Base-by-base conservation (phyloP, 225 moss, liverwort and hornwort genomes). In the Lunularia cruciata region DNA sequence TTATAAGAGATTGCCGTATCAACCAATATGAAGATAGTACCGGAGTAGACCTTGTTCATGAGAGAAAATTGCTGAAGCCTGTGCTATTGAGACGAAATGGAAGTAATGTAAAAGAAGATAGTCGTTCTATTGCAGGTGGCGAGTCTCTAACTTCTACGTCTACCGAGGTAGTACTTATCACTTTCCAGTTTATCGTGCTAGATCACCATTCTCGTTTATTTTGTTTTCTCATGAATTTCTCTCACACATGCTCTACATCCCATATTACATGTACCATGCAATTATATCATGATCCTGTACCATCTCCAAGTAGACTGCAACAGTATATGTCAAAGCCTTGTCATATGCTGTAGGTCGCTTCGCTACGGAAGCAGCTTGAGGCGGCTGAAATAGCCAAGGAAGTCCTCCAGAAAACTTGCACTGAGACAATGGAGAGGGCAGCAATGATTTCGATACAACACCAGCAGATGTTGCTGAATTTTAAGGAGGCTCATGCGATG, bases 401-500 rank as follows among this genome's bases (percentile, higher is more conserved):
- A 60, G 53, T 67, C 39, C 76, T 88, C 15, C 83, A 86, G 32
- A 73, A 88, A 38, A 73, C 84, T 1, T 86, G 84, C 71, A 42
- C 80, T 11, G 79, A 86, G 13, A 78, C 75, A 1, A 81, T 87
- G 80, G 84, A 84, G 37, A 84, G 79, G 68, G 88, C 84, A 56
- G 82, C 81, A 49, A 15, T 64, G 37, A 80, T 80, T 57, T 83
- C 90, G 60, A 70, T 86, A 0, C 82, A 69, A 47, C 85, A 87
- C 58, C 87, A 84, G 60, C 82, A 87, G 37, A 79, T 75, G 49
- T 79, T 86, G 59, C 57, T 75, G 69, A 77, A 78, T 62, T 64
- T 84, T 47, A 76, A 84, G 27, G 82, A 86, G 51, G 66, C 57
- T 52, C 71, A 64, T 34, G 47, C 70, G 13, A 26, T 65, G 34